phyloP scores from a whole-genome alignment of 352 stramenopile species.

The Phytophthora sojae region DNA sequence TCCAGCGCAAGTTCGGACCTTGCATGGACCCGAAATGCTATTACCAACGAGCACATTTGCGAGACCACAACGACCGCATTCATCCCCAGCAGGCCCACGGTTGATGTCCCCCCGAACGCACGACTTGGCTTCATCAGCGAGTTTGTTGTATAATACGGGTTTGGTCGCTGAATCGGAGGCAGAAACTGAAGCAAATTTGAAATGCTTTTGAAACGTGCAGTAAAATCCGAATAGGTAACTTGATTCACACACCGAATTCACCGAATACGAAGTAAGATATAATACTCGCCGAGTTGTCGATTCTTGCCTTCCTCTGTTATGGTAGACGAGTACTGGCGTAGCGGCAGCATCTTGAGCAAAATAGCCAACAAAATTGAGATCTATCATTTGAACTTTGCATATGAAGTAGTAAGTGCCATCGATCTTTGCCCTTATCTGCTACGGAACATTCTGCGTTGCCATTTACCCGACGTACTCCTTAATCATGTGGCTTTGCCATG shows the following conservation, averaged over 20 bases:
- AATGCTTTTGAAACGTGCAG: background rate
- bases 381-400: too few relatives aligned
- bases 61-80: conserved; percentile 45
- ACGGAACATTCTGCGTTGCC: background rate
- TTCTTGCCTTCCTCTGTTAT: too few relatives aligned
- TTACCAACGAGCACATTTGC: background rate
- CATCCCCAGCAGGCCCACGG: conserved; percentile 49
- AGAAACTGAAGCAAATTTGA: background rate
- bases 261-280: too few relatives aligned
- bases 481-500: background rate
- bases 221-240: too few relatives aligned
- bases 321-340: too few relatives aligned
- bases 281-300: too few relatives aligned
- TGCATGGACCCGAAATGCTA: conserved; percentile 9
- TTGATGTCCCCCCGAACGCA: conserved; percentile 36
- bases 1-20: conserved; percentile 2
- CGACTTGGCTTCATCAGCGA: conserved; percentile 34
- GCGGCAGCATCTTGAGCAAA: too few relatives aligned
- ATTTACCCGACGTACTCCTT: background rate
- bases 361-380: too few relatives aligned
- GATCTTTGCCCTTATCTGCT: background rate
- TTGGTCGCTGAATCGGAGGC: conserved; percentile 7
- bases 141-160: background rate
- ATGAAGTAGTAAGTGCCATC: too few relatives aligned
- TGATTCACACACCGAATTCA: too few relatives aligned